Conservation (phyloP, 1,139 yeast genomes). For the Sugiyamaella neomexicana region DNA sequence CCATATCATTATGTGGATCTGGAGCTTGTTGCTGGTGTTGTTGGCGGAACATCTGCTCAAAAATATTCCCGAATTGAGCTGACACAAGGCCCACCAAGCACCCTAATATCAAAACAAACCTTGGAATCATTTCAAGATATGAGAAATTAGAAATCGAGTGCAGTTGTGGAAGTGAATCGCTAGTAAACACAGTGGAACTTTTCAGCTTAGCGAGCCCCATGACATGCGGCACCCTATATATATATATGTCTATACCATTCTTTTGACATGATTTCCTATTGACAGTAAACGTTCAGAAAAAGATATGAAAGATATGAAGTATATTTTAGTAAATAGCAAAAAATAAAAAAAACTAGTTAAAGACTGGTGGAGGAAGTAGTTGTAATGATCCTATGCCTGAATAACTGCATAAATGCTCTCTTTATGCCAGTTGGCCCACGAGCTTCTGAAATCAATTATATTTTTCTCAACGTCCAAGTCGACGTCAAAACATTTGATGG, state of each 20-base stretch:
- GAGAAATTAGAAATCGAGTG: background rate
- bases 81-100: constrained; percentile 12
- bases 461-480: too few relatives aligned
- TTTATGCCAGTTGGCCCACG: too few relatives aligned
- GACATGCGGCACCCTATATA: background rate
- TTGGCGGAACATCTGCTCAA: constrained; percentile 41
- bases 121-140: background rate
- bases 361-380: too few relatives aligned
- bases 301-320: too few relatives aligned
- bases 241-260: background rate
- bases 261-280: background rate
- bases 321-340: too few relatives aligned
- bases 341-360: too few relatives aligned
- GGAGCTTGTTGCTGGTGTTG: constrained; percentile 29
- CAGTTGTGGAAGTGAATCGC: background rate
- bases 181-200: background rate
- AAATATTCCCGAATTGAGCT: constrained; percentile 39
- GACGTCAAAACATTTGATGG: too few relatives aligned
- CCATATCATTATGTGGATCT: constrained; percentile 26
- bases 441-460: too few relatives aligned
- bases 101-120: background rate
- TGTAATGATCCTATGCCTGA: too few relatives aligned
- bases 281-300: background rate
- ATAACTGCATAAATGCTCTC: too few relatives aligned
- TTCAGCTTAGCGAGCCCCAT: background rate